Evolutionary conservation across 1,139 yeast genomes (phyloP), one percentile per base, ranked within the genome.

Genomic region (Taiozyma sp.): DNA sequence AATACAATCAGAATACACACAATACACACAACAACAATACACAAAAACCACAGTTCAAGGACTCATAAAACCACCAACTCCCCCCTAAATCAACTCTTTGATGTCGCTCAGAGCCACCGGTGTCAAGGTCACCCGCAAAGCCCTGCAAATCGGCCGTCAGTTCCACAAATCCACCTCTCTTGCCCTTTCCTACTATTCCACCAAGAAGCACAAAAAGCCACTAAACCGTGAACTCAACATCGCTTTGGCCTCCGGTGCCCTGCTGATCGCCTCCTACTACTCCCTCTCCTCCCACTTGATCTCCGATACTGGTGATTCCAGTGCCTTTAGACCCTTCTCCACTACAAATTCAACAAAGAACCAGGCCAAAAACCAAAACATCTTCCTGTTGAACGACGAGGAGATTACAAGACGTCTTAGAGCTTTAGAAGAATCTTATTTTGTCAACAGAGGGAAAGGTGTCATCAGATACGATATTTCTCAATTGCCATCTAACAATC

Each of bases 401-500:
- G 95, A 89, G 61, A 93, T 89, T 10, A 79, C 89, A 49, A 70
- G 75, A 42, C 77, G 81, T 56, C 74, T 91, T 55, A 79, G 93
- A 53, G 83, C 82, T 56, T 75, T 76, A 59, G 96, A 91, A 65
- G 95, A 90, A 68, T 83, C 95, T 57, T 88, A 85, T 63, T 65
- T 72, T 42, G 93, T 91, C 22, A 83, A 87, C 58, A 76, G 97
- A 53, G 91, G 95, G 14, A 85, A 86, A 58, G 98, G 98, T n/a
- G 93, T 93, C 19, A 69, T 83, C n/a, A 75, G 99, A 50, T 91
- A 90, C 63, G 99, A 95, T 64, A 80, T 89, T 35, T 80, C 95
- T 47, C 99, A 93, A 69, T 71, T 93, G 52, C 87, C 98, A 9
- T 85, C 96, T 43, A 95, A 93, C 67, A 82, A 86, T 45, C 99